Base-by-base conservation (phyloP, 805 yeast species). In the Ogataea methylovora region DNA sequence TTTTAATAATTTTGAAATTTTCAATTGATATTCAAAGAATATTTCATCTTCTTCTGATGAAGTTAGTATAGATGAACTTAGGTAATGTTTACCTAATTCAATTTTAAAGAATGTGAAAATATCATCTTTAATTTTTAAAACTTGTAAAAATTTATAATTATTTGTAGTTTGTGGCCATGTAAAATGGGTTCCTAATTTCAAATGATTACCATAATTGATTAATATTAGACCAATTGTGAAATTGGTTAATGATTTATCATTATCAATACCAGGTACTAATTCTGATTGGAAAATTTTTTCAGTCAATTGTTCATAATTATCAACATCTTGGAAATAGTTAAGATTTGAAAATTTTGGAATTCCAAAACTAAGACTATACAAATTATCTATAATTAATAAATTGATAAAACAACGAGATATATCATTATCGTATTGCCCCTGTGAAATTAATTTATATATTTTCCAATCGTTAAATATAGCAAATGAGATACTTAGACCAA, bases 381-480 rank as follows among this genome's bases (percentile, higher is more conserved):
- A 42, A n/a, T 69, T 60, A 48, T 76, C 82, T 24, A 77, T 53
- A 0, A 73, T 53, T 10, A 63, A 56, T 25, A 77, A 43, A n/a
- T n/a, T n/a, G n/a, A n/a, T n/a, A n/a, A n/a, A n/a, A n/a, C n/a
- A n/a, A n/a, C n/a, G n/a, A 23, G 25, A 11, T 11, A 12, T 23
- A 10, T 23, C 12, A 23, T 12, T 11, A 12, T 23, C 15, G 43
- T n/a, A n/a, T n/a, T n/a, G n/a, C n/a, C n/a, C 24, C 18, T 30
- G 30, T 16, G 10, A 20, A 65, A 60, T 31, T 63, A 58, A 34
- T 48, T 69, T 48, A 49, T 64, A 63, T 8, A 79, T 54, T 41
- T 68, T 68, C 52, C 75, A 69, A 44, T 78, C 85, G 49, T 73
- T 73, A 47, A 78, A 71, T 11, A 76, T 63, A 2, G 77, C 58